phyloP scores from a whole-genome alignment of 345 rosid species.

The Orychophragmus violaceus region DNA sequence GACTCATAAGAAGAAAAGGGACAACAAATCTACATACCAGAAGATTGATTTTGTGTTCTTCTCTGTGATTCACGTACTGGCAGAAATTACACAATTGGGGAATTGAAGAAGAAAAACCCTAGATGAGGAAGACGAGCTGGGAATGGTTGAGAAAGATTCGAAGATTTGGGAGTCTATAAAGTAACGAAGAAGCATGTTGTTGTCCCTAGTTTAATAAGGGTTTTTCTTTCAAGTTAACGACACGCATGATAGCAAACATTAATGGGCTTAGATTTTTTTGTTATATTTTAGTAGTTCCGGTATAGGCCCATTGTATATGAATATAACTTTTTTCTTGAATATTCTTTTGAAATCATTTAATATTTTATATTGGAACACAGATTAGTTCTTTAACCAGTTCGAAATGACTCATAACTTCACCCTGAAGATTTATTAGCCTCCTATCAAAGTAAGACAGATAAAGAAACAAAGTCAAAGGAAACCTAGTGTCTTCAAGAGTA shows the following conservation, averaged over 20 bases:
- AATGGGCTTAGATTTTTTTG: constrained; percentile 5
- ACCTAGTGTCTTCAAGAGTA: too few species aligned
- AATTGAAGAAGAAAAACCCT: background rate
- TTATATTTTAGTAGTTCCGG: background rate
- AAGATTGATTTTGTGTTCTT: constrained; percentile 5
- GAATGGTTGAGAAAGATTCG: constrained; percentile 3
- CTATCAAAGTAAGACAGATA: background rate
- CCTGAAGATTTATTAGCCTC: background rate
- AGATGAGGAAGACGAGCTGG: constrained; percentile 12
- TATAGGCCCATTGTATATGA: background rate
- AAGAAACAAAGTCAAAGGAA: background rate
- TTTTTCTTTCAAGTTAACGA: background rate
- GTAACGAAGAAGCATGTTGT: background rate
- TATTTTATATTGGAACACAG: too few species aligned
- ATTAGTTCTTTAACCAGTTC: too few species aligned
- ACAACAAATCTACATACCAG: background rate
- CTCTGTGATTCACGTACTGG: too few species aligned
- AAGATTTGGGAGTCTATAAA: background rate
- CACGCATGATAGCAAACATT: background rate
- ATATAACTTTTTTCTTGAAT: too few species aligned
- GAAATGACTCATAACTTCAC: background rate
- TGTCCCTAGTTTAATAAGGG: background rate
- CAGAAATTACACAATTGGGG: background rate
- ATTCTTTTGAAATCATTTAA: too few species aligned
- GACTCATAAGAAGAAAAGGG: background rate